Evolutionary conservation across 176 grass and related monocot genomes (phyloP).

Genomic region (Paspalum vaginatum): DNA sequence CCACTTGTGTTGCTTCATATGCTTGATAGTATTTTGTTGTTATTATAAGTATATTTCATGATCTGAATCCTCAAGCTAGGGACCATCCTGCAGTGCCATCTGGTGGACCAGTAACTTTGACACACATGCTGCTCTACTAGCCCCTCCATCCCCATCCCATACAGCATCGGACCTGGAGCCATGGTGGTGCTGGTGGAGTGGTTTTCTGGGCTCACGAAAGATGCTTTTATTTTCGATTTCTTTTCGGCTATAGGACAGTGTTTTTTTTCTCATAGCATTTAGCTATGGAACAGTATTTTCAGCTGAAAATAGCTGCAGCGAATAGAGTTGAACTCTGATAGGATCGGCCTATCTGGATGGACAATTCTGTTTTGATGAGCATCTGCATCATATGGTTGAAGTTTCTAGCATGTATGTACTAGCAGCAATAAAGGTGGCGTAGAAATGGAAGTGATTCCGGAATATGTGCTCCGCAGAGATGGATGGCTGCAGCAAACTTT

Average conservation of each 20-base stretch:
- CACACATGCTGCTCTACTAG: neutral
- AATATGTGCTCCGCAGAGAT: constrained; percentile 34
- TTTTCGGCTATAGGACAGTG: no score
- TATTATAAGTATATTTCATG: no score
- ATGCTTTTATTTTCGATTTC: no score
- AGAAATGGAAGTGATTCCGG: constrained; percentile 27
- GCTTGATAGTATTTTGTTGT: no score
- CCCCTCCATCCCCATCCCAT: neutral
- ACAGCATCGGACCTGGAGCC: constrained; percentile 2
- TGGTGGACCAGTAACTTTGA: constrained; percentile 4
- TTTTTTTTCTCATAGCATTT: no score
- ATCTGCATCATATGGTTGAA: constrained; percentile 8
- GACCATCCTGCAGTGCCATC: constrained; percentile 14
- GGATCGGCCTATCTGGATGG: neutral
- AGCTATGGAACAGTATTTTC: no score
- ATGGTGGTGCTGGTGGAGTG: neutral
- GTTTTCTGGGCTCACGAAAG: neutral
- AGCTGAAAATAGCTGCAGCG: no score
- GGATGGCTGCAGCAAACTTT: constrained; percentile 1
- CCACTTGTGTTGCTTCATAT: no score
- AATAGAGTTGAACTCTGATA: neutral
- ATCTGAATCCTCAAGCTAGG: neutral
- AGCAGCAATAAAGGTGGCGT: neutral
- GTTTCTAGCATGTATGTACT: neutral
- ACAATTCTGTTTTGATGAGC: neutral